Conservation (phyloP, 225 moss, liverwort and hornwort genomes). For the Marchantia polymorpha region DNA sequence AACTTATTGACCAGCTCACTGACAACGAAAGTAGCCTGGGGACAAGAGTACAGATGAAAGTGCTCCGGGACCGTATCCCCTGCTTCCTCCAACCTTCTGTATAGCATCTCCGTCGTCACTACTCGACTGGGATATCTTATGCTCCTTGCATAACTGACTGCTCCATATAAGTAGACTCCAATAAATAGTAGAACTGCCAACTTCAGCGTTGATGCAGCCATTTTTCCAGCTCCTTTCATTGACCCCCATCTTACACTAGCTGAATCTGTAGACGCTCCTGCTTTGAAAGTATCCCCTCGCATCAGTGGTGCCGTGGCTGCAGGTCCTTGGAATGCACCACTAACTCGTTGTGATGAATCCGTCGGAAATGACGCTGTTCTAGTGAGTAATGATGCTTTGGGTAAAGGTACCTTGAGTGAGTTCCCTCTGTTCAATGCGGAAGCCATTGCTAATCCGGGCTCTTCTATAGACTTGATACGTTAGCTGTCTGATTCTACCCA, state of each 20-base stretch:
- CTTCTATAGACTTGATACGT: neutral
- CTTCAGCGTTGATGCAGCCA: slow-evolving; percentile 2
- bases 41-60: slow-evolving; percentile 7
- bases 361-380: slow-evolving; percentile 4
- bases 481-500: neutral
- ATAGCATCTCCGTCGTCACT: neutral
- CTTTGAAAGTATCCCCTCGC: slow-evolving; percentile 5
- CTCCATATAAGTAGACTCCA: slow-evolving; percentile 2
- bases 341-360: neutral
- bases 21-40: slow-evolving; percentile 14
- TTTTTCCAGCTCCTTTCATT: slow-evolving; percentile 8
- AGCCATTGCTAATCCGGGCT: neutral
- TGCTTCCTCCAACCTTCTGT: slow-evolving; percentile 7
- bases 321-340: neutral
- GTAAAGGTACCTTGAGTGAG: slow-evolving; percentile 14
- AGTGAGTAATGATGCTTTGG: slow-evolving; percentile 3
- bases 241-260: neutral
- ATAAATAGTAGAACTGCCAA: slow-evolving; percentile 7
- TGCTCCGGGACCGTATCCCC: neutral
- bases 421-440: slow-evolving; percentile 7
- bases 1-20: slow-evolving; percentile 11
- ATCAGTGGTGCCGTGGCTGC: slow-evolving; percentile 2
- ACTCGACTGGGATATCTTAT: slow-evolving; percentile 10
- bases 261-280: neutral
- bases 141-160: slow-evolving; percentile 2